phyloP scores from a whole-genome alignment of 768 basidiomycete species.

The Xanthoconium stramineum region DNA sequence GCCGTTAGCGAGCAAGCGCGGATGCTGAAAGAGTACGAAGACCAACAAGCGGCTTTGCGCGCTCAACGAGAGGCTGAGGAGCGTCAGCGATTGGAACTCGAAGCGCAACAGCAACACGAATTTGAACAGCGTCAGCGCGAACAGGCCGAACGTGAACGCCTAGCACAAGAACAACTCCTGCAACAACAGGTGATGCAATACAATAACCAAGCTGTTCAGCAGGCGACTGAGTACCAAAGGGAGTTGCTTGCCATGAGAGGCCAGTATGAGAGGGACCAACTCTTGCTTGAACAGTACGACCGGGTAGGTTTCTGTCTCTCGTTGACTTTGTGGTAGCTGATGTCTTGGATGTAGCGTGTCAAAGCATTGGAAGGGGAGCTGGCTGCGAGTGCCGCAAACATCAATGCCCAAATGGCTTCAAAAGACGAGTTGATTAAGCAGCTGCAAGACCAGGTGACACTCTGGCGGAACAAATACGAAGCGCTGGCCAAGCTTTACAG shows the following conservation, averaged over 20 bases:
- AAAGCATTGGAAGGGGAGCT: constrained; percentile 94
- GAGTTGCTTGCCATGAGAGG: constrained; percentile 92
- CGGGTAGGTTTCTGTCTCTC: constrained; percentile 46
- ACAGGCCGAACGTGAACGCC: constrained; percentile 84
- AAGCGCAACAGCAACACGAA: constrained; percentile 78
- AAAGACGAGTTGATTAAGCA: constrained; percentile 97
- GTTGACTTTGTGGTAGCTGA: constrained; percentile 6
- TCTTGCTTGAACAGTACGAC: constrained; percentile 97
- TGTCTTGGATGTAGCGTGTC: constrained; percentile 60
- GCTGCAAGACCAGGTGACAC: constrained; percentile 91
- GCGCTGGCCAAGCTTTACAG: constrained; percentile 98
- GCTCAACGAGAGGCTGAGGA: constrained; percentile 83
- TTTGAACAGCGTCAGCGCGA: constrained; percentile 86
- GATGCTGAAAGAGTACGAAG: constrained; percentile 94
- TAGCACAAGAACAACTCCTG: constrained; percentile 86
- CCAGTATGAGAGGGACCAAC: constrained; percentile 97
- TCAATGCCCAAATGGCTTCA: constrained; percentile 79
- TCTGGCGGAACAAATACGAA: constrained; percentile 99
- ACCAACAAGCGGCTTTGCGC: constrained; percentile 86
- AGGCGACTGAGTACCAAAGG: constrained; percentile 79
- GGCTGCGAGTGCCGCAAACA: constrained; percentile 65
- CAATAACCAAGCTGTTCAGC: constrained; percentile 72
- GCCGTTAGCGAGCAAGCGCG: constrained; percentile 88
- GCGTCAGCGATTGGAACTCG: constrained; percentile 68
- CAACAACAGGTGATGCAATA: constrained; percentile 80